These are phyloP conservation scores for Silene conica DNA, from an alignment of 148 eudicot species.

Conservation along the genomic window DNA sequence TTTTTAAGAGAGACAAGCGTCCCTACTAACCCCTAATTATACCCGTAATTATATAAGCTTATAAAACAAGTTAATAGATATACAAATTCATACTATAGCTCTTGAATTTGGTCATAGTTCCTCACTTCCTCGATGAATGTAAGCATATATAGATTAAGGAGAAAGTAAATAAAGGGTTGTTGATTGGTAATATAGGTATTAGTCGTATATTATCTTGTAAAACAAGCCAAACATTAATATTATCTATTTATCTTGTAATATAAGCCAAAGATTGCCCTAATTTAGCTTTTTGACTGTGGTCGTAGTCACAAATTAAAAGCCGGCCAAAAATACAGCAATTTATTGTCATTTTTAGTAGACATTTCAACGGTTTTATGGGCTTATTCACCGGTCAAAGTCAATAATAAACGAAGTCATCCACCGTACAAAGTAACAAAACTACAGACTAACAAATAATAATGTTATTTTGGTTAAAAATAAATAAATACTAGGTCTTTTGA, in stretches of 20 bases:
- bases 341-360: conserved; percentile 3
- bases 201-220: background rate
- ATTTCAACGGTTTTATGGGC: background rate
- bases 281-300: conserved; percentile 17
- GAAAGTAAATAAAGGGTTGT: background rate
- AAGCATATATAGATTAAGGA: background rate
- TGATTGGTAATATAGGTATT: background rate
- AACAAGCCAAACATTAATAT: conserved; percentile 12
- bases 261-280: conserved; percentile 16
- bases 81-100: too few species aligned
- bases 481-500: too few species aligned
- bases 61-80: too few species aligned
- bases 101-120: too few species aligned
- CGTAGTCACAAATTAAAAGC: conserved; percentile 1
- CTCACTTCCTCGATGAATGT: too few species aligned
- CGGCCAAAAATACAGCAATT: background rate
- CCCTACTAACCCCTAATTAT: too few species aligned
- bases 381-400: conserved; percentile 23
- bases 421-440: too few species aligned
- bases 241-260: background rate
- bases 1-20: too few species aligned
- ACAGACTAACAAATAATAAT: too few species aligned
- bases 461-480: too few species aligned
- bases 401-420: background rate
- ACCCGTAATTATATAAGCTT: too few species aligned